phyloP scores from a whole-genome alignment of 2,329 filamentous ascomycete genomes.

The Rutstroemia sp. region DNA sequence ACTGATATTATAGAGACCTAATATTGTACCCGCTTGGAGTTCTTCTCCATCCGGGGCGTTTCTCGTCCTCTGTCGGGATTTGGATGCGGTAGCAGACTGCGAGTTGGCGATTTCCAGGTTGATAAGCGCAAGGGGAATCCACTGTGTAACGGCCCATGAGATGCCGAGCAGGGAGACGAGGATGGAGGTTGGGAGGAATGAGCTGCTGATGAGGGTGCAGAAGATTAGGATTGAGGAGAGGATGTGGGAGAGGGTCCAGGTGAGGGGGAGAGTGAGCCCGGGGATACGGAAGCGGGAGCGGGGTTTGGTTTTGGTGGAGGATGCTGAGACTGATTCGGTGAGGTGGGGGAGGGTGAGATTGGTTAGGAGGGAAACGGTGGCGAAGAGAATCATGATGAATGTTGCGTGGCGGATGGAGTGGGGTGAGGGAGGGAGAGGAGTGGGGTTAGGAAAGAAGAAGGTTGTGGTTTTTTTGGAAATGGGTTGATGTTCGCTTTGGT shows the following conservation, averaged over 20 bases:
- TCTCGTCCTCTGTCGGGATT: not conserved
- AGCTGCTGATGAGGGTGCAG: not conserved
- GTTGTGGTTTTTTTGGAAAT: conserved; percentile 1
- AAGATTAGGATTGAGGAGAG: conserved; percentile 3
- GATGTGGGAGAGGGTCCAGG: conserved; percentile 5
- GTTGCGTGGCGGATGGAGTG: conserved; percentile 9
- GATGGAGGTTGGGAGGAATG: not conserved
- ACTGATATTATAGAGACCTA: conserved; percentile 10
- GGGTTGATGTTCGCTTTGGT: conserved; percentile 3
- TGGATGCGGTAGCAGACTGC: not conserved
- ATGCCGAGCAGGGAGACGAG: conserved; percentile 6
- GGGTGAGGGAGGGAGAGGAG: not conserved
- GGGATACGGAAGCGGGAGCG: not conserved
- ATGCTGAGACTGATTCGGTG: not conserved
- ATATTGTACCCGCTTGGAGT: conserved; percentile 6
- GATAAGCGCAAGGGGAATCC: conserved; percentile 10
- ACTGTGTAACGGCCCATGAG: conserved; percentile 6
- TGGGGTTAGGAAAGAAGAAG: not conserved
- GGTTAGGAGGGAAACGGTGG: conserved; percentile 2
- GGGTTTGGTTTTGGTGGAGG: not conserved
- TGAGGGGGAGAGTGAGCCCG: not conserved
- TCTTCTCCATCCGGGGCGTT: not conserved
- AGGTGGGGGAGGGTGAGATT: conserved; percentile 4
- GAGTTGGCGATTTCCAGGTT: conserved; percentile 4
- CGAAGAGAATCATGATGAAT: conserved; percentile 6